phyloP scores from a whole-genome alignment of 2,329 filamentous ascomycete species.

The Biscogniauxia mediterranea region DNA sequence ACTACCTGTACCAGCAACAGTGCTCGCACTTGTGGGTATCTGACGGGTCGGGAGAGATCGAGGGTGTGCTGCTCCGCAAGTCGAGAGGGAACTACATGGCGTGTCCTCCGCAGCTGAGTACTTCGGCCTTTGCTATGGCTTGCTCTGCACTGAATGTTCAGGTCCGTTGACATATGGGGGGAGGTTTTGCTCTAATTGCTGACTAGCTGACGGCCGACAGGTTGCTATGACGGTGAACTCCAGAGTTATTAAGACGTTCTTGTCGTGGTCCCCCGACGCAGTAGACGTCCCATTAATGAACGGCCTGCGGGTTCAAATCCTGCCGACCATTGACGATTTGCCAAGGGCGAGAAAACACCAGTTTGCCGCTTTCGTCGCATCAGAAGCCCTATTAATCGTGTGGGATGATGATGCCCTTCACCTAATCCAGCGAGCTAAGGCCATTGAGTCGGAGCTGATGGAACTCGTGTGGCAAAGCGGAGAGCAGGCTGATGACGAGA shows the following conservation, averaged over 20 bases:
- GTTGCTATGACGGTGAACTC: constrained; percentile 81
- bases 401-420: constrained; percentile 81
- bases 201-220: constrained; percentile 36
- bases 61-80: constrained; percentile 73
- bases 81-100: constrained; percentile 67
- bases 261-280: constrained; percentile 70
- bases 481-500: constrained; percentile 51
- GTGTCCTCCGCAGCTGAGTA: constrained; percentile 63
- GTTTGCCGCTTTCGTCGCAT: constrained; percentile 75
- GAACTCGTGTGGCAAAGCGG: constrained; percentile 70
- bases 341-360: constrained; percentile 72
- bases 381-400: constrained; percentile 68
- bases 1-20: constrained; percentile 79
- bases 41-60: constrained; percentile 64
- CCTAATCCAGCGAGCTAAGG: constrained; percentile 65
- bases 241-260: constrained; percentile 73
- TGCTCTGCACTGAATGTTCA: constrained; percentile 70
- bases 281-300: constrained; percentile 75
- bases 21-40: constrained; percentile 72
- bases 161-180: constrained; percentile 40
- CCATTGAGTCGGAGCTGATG: constrained; percentile 75
- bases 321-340: constrained; percentile 70
- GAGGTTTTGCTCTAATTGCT: neutral
- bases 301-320: constrained; percentile 72
- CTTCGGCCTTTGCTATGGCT: constrained; percentile 62